These are phyloP conservation scores for Ceratobasidium sp. DNA, from an alignment of 1,284 basidiomycete species.

Conservation along the genomic window DNA sequence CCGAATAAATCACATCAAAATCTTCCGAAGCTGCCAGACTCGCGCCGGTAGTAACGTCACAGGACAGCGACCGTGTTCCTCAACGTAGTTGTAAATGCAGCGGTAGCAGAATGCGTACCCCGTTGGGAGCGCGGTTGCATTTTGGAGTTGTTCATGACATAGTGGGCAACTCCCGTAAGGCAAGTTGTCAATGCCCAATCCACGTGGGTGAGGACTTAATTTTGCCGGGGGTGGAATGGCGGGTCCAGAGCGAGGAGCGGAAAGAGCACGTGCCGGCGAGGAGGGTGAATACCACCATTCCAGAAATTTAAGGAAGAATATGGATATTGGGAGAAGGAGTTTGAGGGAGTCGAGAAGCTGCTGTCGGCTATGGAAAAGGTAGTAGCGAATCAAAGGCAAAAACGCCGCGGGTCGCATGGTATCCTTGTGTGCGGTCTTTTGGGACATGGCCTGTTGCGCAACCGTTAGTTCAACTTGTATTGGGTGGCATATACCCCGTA, in stretches of 20 bases:
- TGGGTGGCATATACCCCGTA: constrained; percentile 50
- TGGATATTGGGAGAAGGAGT: constrained; percentile 84
- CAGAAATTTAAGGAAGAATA: constrained; percentile 96
- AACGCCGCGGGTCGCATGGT: constrained; percentile 34
- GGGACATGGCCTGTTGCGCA: constrained; percentile 48
- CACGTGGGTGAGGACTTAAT: constrained; percentile 71
- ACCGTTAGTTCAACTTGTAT: constrained; percentile 57
- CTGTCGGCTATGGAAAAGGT: constrained; percentile 62
- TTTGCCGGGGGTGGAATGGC: constrained; percentile 75
- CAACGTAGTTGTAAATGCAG: constrained; percentile 85
- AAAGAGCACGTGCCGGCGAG: constrained; percentile 77
- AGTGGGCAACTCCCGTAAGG: constrained; percentile 84
- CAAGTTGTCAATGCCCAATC: constrained; percentile 59
- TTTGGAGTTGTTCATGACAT: constrained; percentile 76
- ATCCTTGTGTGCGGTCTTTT: constrained; percentile 37
- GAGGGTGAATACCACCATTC: constrained; percentile 99
- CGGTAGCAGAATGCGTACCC: constrained; percentile 97
- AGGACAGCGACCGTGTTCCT: constrained; percentile 79
- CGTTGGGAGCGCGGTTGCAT: constrained; percentile 87
- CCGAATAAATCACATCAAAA: constrained; percentile 61
- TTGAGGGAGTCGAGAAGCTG: constrained; percentile 76
- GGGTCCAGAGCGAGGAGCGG: constrained; percentile 61
- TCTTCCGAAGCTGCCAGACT: constrained; percentile 84
- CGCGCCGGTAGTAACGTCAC: constrained; percentile 78
- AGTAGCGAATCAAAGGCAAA: constrained; percentile 41